These are phyloP conservation scores for Rhodotorula babjevae DNA, from an alignment of 768 basidiomycete species.

Conservation along the genomic window DNA sequence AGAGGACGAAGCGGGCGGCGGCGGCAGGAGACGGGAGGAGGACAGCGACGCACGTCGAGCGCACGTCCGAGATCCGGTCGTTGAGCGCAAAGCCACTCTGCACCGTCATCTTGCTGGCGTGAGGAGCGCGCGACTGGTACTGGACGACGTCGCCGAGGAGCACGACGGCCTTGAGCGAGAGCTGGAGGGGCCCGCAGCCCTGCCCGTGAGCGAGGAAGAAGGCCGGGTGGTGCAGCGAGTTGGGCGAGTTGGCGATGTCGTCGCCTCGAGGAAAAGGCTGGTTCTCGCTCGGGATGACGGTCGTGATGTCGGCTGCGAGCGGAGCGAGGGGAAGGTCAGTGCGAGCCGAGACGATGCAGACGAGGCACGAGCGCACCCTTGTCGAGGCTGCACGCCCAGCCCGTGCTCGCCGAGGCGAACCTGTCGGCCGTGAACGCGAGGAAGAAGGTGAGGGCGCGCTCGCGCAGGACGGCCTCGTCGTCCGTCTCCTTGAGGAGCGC, in stretches of 20 bases:
- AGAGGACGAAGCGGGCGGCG: no score
- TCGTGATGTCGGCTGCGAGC: slow-evolving; percentile 14
- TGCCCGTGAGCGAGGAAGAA: slow-evolving; percentile 28
- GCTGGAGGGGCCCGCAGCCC: slow-evolving; percentile 14
- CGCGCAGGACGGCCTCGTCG: slow-evolving; percentile 15
- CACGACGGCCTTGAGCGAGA: slow-evolving; percentile 26
- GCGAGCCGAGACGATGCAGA: background rate
- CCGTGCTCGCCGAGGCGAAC: slow-evolving; percentile 32
- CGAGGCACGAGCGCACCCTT: background rate
- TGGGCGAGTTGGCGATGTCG: background rate
- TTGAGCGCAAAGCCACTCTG: background rate
- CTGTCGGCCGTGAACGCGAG: slow-evolving; percentile 33
- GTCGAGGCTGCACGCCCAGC: slow-evolving; percentile 31
- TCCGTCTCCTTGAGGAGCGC: slow-evolving; percentile 12
- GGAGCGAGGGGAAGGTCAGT: no score
- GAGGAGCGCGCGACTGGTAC: slow-evolving; percentile 24
- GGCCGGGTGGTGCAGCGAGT: slow-evolving; percentile 6
- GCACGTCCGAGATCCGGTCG: slow-evolving; percentile 9
- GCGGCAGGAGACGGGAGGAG: no score
- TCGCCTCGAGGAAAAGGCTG: background rate
- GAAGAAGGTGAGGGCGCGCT: slow-evolving; percentile 34
- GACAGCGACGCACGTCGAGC: slow-evolving; percentile 4
- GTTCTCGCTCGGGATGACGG: slow-evolving; percentile 6
- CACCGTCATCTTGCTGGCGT: background rate
- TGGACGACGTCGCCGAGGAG: slow-evolving; percentile 18